Conservation (phyloP, 1,284 basidiomycete species). For the Cryptococcus sp. region DNA sequence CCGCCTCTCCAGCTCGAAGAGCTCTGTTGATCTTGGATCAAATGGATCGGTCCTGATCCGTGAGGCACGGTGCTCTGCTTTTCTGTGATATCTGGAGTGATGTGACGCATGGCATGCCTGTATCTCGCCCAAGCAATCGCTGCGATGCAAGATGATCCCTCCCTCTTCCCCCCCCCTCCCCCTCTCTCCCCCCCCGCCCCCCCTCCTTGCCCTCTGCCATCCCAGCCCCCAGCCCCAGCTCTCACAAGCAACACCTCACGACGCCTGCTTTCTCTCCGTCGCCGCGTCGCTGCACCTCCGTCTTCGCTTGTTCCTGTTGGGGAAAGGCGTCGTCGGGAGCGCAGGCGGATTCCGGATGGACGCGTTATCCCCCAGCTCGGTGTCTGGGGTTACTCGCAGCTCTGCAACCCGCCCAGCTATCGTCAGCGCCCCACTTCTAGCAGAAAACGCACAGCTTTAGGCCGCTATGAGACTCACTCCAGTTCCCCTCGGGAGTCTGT, state of each 20-base stretch:
- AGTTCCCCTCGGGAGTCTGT: conserved; percentile 33
- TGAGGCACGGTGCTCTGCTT: no score
- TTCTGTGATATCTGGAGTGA: no score
- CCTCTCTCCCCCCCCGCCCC: no score
- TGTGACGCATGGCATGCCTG: no score
- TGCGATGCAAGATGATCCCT: no score
- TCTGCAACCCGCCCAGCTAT: conserved; percentile 22
- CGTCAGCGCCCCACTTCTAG: background rate
- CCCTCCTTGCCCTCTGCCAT: no score
- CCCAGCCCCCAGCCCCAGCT: no score
- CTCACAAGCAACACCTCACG: background rate
- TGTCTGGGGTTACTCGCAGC: conserved; percentile 44
- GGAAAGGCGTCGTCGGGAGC: conserved; percentile 45
- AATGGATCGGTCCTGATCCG: no score
- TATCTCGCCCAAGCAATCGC: no score
- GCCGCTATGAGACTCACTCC: conserved; percentile 28
- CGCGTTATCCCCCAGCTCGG: conserved; percentile 47
- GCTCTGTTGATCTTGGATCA: background rate
- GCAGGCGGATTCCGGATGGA: conserved; percentile 33
- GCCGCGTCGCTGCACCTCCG: conserved; percentile 10
- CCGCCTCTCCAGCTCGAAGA: background rate
- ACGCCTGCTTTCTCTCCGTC: background rate
- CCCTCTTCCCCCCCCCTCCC: no score
- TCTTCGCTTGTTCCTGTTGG: conserved; percentile 33
- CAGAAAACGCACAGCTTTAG: background rate